These are phyloP conservation scores for Alternaria longipes DNA, from an alignment of 2,329 filamentous ascomycete genomes.

Conservation along the genomic window DNA sequence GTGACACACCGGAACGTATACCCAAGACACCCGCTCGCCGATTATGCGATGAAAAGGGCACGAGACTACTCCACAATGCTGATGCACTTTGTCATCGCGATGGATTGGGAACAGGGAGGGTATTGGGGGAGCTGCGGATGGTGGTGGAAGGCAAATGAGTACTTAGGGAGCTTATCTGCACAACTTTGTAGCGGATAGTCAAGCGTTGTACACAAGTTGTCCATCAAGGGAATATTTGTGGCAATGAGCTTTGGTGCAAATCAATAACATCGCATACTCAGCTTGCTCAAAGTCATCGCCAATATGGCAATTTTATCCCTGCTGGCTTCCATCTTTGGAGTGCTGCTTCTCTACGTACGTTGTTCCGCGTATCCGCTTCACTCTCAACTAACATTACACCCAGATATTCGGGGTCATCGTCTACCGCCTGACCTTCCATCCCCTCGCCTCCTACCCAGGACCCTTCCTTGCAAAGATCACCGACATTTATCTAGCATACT, in stretches of 20 bases:
- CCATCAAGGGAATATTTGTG: background rate
- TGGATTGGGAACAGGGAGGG: slow-evolving; percentile 15
- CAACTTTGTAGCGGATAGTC: background rate
- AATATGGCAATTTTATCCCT: slow-evolving; percentile 26
- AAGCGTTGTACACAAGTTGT: slow-evolving; percentile 1
- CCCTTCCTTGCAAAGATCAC: slow-evolving; percentile 52
- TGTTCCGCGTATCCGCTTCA: background rate
- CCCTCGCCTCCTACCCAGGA: slow-evolving; percentile 55
- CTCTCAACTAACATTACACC: slow-evolving; percentile 12
- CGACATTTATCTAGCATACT: slow-evolving; percentile 62
- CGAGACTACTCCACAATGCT: slow-evolving; percentile 18
- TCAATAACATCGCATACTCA: slow-evolving; percentile 1
- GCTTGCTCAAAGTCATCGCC: background rate
- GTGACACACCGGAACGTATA: slow-evolving; percentile 35
- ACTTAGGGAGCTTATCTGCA: slow-evolving; percentile 24
- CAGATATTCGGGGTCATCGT: slow-evolving; percentile 41
- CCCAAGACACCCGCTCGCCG: slow-evolving; percentile 17
- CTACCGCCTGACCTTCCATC: slow-evolving; percentile 56
- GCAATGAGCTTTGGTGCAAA: slow-evolving; percentile 1
- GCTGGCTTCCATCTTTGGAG: slow-evolving; percentile 35
- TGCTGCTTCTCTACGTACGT: slow-evolving; percentile 39
- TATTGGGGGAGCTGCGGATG: slow-evolving; percentile 44
- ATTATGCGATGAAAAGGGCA: slow-evolving; percentile 13
- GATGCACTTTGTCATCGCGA: slow-evolving; percentile 15
- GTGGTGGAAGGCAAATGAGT: slow-evolving; percentile 27